Percentiles rank a stretch among this genome's conserved stretches.
phyloP scores from a whole-genome alignment of 1,284 basidiomycete genomes.

The Ustilago sp. region DNA sequence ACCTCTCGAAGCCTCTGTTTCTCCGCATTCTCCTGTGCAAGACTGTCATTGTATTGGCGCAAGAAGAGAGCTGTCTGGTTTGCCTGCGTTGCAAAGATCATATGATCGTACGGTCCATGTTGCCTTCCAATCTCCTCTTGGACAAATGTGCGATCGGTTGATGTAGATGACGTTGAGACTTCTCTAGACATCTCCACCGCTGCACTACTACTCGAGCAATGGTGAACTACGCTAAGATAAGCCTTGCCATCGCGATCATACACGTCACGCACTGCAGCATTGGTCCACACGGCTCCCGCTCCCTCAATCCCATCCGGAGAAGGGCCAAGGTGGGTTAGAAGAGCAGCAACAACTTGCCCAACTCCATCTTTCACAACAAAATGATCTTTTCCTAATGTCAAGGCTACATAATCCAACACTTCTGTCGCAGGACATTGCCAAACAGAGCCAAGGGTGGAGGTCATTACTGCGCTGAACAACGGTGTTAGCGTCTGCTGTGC shows the following conservation, averaged over 20 bases:
- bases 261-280: constrained; percentile 19
- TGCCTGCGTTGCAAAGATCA: constrained; percentile 67
- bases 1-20: constrained; percentile 13
- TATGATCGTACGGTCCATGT: constrained; percentile 57
- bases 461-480: constrained; percentile 64
- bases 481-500: constrained; percentile 54
- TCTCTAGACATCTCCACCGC: constrained; percentile 6
- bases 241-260: constrained; percentile 8
- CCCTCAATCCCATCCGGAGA: background rate
- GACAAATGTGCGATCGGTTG: constrained; percentile 15
- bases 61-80: constrained; percentile 56
- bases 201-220: background rate
- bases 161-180: background rate
- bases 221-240: constrained; percentile 28
- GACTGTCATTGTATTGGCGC: constrained; percentile 21
- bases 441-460: constrained; percentile 42
- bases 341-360: constrained; percentile 47
- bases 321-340: constrained; percentile 34
- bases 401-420: constrained; percentile 65
- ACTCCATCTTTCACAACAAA: constrained; percentile 66
- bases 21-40: background rate
- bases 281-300: constrained; percentile 19
- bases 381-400: constrained; percentile 61
- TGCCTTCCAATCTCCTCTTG: constrained; percentile 2
- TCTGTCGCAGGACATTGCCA: constrained; percentile 57